These are phyloP conservation scores for Vigna hirtella DNA, from an alignment of 306 rosid species.

Conservation along the genomic window DNA sequence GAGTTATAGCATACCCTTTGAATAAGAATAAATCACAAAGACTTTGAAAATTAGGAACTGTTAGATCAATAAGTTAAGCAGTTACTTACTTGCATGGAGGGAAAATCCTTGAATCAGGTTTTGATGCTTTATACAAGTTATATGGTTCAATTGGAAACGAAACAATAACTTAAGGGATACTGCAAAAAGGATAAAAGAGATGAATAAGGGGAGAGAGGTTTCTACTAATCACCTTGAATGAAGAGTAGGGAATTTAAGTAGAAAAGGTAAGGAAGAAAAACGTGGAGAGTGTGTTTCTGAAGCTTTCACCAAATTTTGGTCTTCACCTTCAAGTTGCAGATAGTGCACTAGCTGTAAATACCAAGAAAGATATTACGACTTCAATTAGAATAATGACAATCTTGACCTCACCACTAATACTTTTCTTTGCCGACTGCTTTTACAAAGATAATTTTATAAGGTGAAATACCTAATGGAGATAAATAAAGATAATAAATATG, in stretches of 20 bases:
- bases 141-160: conserved; percentile 45
- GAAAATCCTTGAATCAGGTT: conserved; percentile 47
- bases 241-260: conserved; percentile 61
- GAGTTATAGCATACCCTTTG: neutral
- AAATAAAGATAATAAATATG: neutral
- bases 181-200: conserved; percentile 31
- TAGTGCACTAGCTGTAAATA: conserved; percentile 43
- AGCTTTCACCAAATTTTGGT: conserved; percentile 84
- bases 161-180: conserved; percentile 54
- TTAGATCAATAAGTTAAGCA: conserved; percentile 23
- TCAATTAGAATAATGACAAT: conserved; percentile 33
- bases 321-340: conserved; percentile 68
- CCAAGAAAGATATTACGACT: conserved; percentile 28
- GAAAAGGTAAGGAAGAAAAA: conserved; percentile 41
- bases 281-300: conserved; percentile 60
- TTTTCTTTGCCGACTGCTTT: neutral
- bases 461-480: neutral
- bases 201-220: neutral
- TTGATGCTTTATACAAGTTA: conserved; percentile 46
- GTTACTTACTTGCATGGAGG: conserved; percentile 64
- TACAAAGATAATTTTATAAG: neutral
- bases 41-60: conserved; percentile 1
- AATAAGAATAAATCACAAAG: conserved; percentile 16
- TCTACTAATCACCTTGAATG: conserved; percentile 60
- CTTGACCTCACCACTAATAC: conserved; percentile 23